Percentiles rank a stretch among this genome's conserved stretches.
phyloP scores from a whole-genome alignment of 1,284 basidiomycete species.

The Ganoderma leucocontextum region DNA sequence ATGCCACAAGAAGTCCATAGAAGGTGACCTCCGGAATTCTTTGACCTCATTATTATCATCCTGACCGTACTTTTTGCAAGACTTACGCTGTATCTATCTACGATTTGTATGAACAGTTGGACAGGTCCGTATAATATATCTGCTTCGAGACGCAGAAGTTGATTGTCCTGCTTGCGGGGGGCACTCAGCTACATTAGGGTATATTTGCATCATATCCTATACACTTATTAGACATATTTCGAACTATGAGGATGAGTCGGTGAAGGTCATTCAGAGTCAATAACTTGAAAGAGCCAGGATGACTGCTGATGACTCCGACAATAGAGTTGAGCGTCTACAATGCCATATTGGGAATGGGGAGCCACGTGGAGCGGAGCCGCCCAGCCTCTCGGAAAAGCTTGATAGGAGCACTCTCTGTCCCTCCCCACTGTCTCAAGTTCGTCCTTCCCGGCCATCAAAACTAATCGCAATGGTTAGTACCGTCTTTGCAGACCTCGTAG shows the following conservation, averaged over 20 bases:
- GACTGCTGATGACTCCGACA: not conserved
- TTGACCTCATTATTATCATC: not conserved
- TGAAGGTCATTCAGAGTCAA: not conserved
- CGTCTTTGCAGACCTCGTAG: slow-evolving; percentile 8
- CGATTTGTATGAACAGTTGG: not conserved
- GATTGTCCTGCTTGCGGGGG: no score
- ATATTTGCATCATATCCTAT: not conserved
- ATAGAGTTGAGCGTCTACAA: not conserved
- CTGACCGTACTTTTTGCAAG: not conserved
- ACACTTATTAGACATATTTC: not conserved
- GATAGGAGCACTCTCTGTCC: slow-evolving; percentile 18
- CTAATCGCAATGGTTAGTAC: slow-evolving; percentile 37
- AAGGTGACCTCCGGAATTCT: not conserved
- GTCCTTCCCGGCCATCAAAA: slow-evolving; percentile 24
- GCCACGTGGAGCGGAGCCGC: slow-evolving; percentile 22
- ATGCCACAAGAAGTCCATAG: not conserved
- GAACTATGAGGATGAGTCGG: not conserved
- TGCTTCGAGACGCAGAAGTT: no score
- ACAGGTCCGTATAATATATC: no score
- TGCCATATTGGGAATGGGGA: not conserved
- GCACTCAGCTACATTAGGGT: not conserved
- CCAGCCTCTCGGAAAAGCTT: slow-evolving; percentile 21
- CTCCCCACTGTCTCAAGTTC: slow-evolving; percentile 26
- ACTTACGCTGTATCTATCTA: not conserved
- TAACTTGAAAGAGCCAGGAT: not conserved